Evolutionary conservation across 495 filamentous ascomycete genomes (phyloP).

Genomic region (Lophiotrema nucula): DNA sequence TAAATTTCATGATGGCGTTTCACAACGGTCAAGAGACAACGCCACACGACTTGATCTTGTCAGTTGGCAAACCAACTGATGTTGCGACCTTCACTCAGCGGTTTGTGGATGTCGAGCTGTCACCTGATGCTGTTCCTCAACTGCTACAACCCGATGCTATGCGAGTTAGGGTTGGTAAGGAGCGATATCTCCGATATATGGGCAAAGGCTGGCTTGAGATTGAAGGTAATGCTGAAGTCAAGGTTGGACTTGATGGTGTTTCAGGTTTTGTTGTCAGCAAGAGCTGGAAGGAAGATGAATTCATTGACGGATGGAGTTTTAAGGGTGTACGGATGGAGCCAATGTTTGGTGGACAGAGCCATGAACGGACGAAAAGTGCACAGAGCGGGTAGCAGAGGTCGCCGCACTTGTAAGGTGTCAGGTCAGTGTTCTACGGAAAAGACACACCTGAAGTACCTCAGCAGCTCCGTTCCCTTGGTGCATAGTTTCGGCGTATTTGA

Average conservation of each 20-base stretch:
- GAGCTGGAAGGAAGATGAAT: constrained; percentile 30
- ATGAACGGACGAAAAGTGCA: no score
- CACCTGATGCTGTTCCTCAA: constrained; percentile 36
- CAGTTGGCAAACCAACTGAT: constrained; percentile 36
- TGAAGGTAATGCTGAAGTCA: constrained; percentile 37
- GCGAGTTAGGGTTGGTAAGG: constrained; percentile 30
- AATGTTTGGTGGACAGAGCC: no score
- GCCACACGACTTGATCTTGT: constrained; percentile 33
- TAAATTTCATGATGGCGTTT: constrained; percentile 36
- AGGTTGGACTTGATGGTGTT: constrained; percentile 36
- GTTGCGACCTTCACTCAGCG: constrained; percentile 28
- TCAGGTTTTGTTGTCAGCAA: constrained; percentile 35
- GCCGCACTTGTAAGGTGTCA: no score
- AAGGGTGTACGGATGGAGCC: constrained; percentile 37
- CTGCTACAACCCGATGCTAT: constrained; percentile 38
- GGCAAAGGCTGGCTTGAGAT: constrained; percentile 38
- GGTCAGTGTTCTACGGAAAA: no score
- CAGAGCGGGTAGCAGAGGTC: no score
- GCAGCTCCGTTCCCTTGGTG: no score
- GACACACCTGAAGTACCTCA: no score
- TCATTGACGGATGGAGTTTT: constrained; percentile 39
- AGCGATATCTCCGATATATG: constrained; percentile 24
- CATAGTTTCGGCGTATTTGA: no score
- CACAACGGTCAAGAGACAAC: constrained; percentile 27
- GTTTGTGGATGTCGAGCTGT: constrained; percentile 35